Conservation (phyloP, 1,139 yeast species). For the Kodamaea derodonti region DNA sequence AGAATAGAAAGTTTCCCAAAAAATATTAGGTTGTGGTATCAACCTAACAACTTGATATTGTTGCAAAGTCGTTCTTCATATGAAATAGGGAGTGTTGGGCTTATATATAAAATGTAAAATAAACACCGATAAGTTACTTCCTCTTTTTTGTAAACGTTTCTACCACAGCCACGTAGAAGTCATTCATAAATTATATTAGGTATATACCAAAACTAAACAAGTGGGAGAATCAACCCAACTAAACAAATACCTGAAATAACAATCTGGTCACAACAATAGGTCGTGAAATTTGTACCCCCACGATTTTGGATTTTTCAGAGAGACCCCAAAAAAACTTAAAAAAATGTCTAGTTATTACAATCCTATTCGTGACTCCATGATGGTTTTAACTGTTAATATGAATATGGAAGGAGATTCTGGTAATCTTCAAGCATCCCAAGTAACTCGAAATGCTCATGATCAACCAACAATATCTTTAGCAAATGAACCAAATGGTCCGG, state of each 20-base stretch:
- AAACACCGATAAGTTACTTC: not conserved
- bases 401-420: not conserved
- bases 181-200: too few species aligned
- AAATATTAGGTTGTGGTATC: conserved; percentile 1
- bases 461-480: not conserved
- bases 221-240: too few species aligned
- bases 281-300: conserved; percentile 1
- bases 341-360: conserved; percentile 9
- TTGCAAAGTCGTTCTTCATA: not conserved
- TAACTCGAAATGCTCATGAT: not conserved
- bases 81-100: not conserved
- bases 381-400: not conserved
- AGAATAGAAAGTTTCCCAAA: conserved; percentile 1
- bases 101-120: too few species aligned
- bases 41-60: not conserved
- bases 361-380: conserved; percentile 8
- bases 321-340: not conserved
- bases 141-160: not conserved
- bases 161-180: too few species aligned
- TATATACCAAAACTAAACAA: too few species aligned
- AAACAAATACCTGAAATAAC: too few species aligned
- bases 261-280: not conserved
- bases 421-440: not conserved
- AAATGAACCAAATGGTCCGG: not conserved
- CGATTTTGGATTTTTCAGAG: conserved; percentile 1